Evolutionary conservation across 192 early-diverging fungal genomes (phyloP), one percentile per base, ranked within the genome.

Genomic region (Pilaira anomala): DNA sequence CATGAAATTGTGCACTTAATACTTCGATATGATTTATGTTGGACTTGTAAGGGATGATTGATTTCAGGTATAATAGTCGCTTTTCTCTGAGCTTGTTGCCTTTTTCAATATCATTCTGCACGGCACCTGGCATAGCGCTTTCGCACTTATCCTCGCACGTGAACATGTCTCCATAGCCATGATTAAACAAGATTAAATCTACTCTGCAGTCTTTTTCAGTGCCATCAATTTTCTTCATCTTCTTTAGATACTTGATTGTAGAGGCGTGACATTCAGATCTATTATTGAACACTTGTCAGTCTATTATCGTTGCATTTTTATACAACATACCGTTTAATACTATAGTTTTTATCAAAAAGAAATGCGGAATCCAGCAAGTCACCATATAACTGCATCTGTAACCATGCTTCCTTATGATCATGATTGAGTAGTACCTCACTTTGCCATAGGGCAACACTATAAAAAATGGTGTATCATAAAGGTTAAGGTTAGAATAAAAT

Each of bases 351-450:
- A 51, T 51, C 24, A 26, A 51, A 51, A 3, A 51, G 14, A 28
- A 51, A 51, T 12, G 46, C 46, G 2, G 49, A 51, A 13, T 51
- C 49, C 9, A 51, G 3, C 1, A 51, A 21, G 4, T 51, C 22
- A 13, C 11, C 7, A 51, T 51, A 51, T 0, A 22, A 3, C 8
- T 51, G 25, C 25, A 28, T 50, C 1, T 50, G 48, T 2, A 25
- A 50, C 48, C 48, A 51, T 7, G 21, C 24, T 24, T 50, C 48
- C 12, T 50, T 50, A 9, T 50, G 48, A 29, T 53, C 51, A 33
- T 53, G 51, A 53, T 53, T 53, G 29, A 53, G 51, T 33, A 53
- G 28, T 7, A 29, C 51, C 51, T 30, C 51, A 53, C 51, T 53
- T 53, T 53, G 51, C 51, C 51, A 53, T 53, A 53, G 29, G 28